phyloP scores from a whole-genome alignment of 345 rosid genomes.

The Clausena lansium region DNA sequence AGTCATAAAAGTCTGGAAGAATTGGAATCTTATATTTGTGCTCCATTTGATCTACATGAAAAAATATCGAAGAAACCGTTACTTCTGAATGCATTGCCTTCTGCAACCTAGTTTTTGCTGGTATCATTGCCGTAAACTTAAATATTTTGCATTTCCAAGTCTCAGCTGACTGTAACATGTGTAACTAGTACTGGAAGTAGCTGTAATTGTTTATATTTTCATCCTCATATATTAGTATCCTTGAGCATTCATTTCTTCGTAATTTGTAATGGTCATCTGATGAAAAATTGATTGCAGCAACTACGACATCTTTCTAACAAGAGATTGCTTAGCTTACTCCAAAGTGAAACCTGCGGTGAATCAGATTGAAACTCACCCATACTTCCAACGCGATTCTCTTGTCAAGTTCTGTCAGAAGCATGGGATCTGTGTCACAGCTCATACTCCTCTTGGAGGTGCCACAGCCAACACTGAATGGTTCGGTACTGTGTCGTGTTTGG shows the following conservation, averaged over 20 bases:
- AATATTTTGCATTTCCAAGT: background rate
- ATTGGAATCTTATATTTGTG: background rate
- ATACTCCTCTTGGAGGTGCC: constrained; percentile 87
- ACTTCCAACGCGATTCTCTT: constrained; percentile 86
- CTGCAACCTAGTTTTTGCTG: background rate
- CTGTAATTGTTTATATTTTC: background rate
- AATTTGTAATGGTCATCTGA: constrained; percentile 11
- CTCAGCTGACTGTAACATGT: background rate
- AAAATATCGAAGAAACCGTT: background rate
- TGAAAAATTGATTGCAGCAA: constrained; percentile 55
- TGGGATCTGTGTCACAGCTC: constrained; percentile 75
- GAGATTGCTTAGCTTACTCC: constrained; percentile 90
- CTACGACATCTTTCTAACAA: constrained; percentile 76
- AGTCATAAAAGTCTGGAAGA: background rate
- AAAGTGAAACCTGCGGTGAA: constrained; percentile 97
- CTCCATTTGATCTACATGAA: background rate
- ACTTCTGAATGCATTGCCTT: background rate
- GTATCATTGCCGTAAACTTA: background rate
- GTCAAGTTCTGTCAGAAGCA: constrained; percentile 92
- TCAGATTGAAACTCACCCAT: constrained; percentile 90
- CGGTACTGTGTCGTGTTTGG: constrained; percentile 73
- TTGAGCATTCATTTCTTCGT: background rate
- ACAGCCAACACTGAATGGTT: constrained; percentile 69
- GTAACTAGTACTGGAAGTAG: background rate
- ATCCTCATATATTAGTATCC: background rate